Evolutionary conservation across 2,329 filamentous ascomycete species (phyloP).

Genomic region (Nectriaceae sp.): DNA sequence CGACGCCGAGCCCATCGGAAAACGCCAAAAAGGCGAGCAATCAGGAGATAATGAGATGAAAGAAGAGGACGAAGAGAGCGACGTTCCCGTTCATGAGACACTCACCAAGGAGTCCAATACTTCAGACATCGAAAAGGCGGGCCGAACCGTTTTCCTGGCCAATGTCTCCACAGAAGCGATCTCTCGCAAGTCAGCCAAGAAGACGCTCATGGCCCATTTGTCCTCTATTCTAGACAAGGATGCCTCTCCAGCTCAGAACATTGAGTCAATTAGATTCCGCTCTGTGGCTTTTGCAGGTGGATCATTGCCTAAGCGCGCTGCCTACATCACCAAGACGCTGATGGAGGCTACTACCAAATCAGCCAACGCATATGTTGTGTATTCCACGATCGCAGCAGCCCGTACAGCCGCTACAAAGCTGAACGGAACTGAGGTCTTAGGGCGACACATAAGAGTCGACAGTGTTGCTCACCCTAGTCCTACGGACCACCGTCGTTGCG

Average conservation of each 20-base stretch:
- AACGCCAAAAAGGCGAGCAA: conserved; percentile 55
- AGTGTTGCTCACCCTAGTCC: conserved; percentile 84
- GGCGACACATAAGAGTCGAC: conserved; percentile 88
- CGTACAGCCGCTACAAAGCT: conserved; percentile 74
- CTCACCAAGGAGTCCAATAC: conserved; percentile 51
- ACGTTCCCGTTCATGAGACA: conserved; percentile 58
- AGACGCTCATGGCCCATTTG: conserved; percentile 74
- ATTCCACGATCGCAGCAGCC: conserved; percentile 73
- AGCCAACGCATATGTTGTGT: conserved; percentile 93
- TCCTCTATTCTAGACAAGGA: conserved; percentile 67
- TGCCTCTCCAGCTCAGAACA: conserved; percentile 62
- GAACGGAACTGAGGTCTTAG: conserved; percentile 82
- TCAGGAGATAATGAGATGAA: conserved; percentile 40
- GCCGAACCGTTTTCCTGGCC: conserved; percentile 87
- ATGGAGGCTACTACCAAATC: conserved; percentile 91
- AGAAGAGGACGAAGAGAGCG: conserved; percentile 40
- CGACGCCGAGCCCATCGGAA: conserved; percentile 56
- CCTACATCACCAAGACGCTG: conserved; percentile 85
- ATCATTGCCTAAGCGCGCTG: conserved; percentile 87
- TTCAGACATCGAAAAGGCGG: conserved; percentile 77
- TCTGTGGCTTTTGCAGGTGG: conserved; percentile 82
- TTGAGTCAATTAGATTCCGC: conserved; percentile 92
- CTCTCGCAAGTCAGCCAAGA: conserved; percentile 78
- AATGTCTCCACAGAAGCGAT: conserved; percentile 87
- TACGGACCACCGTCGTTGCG: conserved; percentile 82